Percentiles rank a stretch among this genome's conserved stretches.
These are phyloP conservation scores for Mycena alexandri DNA, from an alignment of 768 basidiomycete species.

Conservation along the genomic window DNA sequence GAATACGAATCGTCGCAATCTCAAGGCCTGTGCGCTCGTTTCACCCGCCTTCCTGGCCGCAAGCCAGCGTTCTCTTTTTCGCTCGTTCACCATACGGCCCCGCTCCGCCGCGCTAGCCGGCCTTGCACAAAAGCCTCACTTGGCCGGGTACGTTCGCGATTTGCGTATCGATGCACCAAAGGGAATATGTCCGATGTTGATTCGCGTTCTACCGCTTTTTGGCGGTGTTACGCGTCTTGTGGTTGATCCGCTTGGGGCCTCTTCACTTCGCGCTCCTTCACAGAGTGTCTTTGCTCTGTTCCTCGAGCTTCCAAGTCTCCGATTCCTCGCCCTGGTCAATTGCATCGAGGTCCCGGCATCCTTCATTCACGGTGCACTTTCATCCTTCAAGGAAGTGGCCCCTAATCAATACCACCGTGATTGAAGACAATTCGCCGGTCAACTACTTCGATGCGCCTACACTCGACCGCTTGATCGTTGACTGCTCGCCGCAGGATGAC, in stretches of 20 bases:
- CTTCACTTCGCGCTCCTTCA: not conserved
- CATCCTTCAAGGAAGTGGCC: slow-evolving; percentile 5
- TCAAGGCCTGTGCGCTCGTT: not conserved
- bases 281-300: not conserved
- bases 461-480: slow-evolving; percentile 35
- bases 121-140: slow-evolving; percentile 8
- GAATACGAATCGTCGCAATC: not conserved
- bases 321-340: not conserved
- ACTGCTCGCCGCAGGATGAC: slow-evolving; percentile 37
- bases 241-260: not conserved
- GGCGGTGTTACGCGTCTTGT: slow-evolving; percentile 5
- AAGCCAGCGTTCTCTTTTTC: not conserved
- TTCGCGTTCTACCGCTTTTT: slow-evolving; percentile 2
- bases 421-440: not conserved
- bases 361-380: slow-evolving; percentile 6
- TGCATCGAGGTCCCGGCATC: not conserved
- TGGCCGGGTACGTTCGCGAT: slow-evolving; percentile 1
- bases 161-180: not conserved
- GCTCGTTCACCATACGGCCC: not conserved
- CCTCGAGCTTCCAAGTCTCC: not conserved
- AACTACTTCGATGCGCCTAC: slow-evolving; percentile 30
- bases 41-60: not conserved
- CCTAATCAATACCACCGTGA: not conserved
- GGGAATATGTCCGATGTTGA: not conserved
- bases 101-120: not conserved